phyloP scores from a whole-genome alignment of 2,329 filamentous ascomycete genomes.

The Parasarocladium wereldwijsianum region DNA sequence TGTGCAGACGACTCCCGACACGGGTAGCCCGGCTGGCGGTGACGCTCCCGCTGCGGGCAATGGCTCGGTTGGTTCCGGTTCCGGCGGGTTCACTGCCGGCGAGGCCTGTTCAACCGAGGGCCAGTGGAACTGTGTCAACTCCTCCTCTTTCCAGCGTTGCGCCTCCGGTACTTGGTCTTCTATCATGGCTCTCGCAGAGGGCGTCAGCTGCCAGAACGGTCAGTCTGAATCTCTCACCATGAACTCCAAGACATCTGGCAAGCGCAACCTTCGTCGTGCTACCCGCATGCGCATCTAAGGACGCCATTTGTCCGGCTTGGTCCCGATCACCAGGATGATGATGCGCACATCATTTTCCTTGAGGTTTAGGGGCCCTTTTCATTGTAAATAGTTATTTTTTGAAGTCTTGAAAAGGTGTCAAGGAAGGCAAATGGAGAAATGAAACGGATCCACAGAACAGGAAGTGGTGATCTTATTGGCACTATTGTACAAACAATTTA shows the following conservation, averaged over 20 bases:
- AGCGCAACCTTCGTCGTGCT: conserved; percentile 14
- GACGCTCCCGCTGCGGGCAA: conserved; percentile 9
- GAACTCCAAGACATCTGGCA: conserved; percentile 7
- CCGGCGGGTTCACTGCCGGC: conserved; percentile 21
- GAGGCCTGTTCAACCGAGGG: conserved; percentile 32
- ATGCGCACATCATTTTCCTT: too few species aligned
- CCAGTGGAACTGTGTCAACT: conserved; percentile 37
- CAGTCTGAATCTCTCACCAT: conserved; percentile 24
- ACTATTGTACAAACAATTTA: conserved; percentile 2
- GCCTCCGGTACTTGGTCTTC: conserved; percentile 35
- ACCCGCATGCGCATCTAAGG: conserved; percentile 9
- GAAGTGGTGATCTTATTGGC: not conserved
- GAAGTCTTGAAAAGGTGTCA: not conserved
- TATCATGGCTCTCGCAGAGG: conserved; percentile 24
- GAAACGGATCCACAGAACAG: too few species aligned
- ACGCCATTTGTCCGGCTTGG: not conserved
- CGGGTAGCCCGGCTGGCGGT: conserved; percentile 1
- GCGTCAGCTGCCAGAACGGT: conserved; percentile 29
- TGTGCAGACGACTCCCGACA: not conserved
- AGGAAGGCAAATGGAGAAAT: too few species aligned
- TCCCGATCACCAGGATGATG: not conserved
- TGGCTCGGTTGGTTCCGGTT: conserved; percentile 10
- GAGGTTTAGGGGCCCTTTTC: not conserved
- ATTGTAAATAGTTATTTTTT: conserved; percentile 2
- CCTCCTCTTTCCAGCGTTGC: conserved; percentile 38